phyloP scores from a whole-genome alignment of 2,329 filamentous ascomycete genomes.

The Pseudogymnoascus sp. region DNA sequence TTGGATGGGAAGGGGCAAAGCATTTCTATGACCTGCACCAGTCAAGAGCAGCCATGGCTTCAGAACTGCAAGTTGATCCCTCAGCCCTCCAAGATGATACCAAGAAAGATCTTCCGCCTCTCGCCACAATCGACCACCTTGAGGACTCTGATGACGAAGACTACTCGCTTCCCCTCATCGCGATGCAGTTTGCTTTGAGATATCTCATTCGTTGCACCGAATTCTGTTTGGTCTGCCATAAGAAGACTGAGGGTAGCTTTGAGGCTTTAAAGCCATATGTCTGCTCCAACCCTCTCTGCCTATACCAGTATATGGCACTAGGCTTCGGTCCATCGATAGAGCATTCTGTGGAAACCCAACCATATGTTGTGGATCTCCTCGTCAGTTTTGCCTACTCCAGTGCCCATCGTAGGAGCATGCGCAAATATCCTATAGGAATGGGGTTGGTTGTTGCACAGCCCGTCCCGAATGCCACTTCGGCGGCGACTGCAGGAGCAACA shows the following conservation, averaged over 20 bases:
- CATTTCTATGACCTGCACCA: conserved; percentile 19
- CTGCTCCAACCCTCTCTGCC: conserved; percentile 64
- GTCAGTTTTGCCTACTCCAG: conserved; percentile 68
- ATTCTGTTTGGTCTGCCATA: conserved; percentile 81
- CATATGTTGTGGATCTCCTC: conserved; percentile 76
- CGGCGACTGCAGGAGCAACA: neutral
- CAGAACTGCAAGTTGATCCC: conserved; percentile 14
- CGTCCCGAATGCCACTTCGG: neutral
- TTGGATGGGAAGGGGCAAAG: conserved; percentile 61
- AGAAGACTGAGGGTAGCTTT: conserved; percentile 52
- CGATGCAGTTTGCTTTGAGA: conserved; percentile 68
- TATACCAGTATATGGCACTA: conserved; percentile 83
- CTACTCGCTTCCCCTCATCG: conserved; percentile 45
- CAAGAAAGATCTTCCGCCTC: conserved; percentile 18
- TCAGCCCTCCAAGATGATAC: conserved; percentile 14
- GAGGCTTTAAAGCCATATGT: conserved; percentile 71
- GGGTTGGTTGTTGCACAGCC: conserved; percentile 24
- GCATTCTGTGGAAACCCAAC: conserved; percentile 71
- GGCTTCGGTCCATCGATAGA: conserved; percentile 81
- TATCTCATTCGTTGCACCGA: conserved; percentile 75
- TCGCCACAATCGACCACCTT: conserved; percentile 27
- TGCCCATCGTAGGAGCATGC: conserved; percentile 23
- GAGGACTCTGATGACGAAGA: conserved; percentile 22
- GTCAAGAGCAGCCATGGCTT: conserved; percentile 18
- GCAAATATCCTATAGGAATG: conserved; percentile 29